Evolutionary conservation across 345 rosid species (phyloP), one percentile per base, ranked within the genome.

Genomic region (Fremontodendron californicum): DNA sequence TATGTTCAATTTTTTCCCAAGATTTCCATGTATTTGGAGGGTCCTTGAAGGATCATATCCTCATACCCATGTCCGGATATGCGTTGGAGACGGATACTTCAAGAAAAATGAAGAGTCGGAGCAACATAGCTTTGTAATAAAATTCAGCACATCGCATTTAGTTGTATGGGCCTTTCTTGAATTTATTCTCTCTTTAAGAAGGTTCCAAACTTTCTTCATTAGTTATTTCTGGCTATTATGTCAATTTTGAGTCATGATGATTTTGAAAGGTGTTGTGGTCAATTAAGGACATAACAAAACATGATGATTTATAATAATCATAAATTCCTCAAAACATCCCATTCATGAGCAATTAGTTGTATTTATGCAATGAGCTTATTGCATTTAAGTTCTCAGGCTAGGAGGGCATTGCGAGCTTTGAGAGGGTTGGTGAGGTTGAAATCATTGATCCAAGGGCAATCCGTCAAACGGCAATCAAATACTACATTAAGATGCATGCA

Each of bases 401-500:
- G 92, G 82, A 91, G 96, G 80, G 94, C 92, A 40, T 85, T 92
- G 88, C 89, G 93, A 45, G 97, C 94, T 67, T 85, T 91, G 78
- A 89, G 91, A 84, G 99, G 99, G 12, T 81, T 93, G 78, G 93
- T 86, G 68, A 90, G 98, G 84, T 85, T 96, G 79, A 92, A 87
- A 83, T 79, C 92, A 35, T 81, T 92, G 73, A 82, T 92, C 70
- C 90, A 83, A 60, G 93, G 97, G 42, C 92, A 89, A 65, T 63
- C 90, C 12, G 93, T 96, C 42, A 91, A 82, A 83, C 88, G 91
- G 49, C 99, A 96, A 86, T 92, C 99, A 1, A 79, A 84, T 21
- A 83, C 89, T 23, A 90, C 98, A 37, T 80, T 96, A 76, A 86
- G 82, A 40, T 90, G 93, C 85, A 96, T 96, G 99, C 99, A 92